Conservation (phyloP, 805 yeast genomes). For the Candida coquimbonensis region DNA sequence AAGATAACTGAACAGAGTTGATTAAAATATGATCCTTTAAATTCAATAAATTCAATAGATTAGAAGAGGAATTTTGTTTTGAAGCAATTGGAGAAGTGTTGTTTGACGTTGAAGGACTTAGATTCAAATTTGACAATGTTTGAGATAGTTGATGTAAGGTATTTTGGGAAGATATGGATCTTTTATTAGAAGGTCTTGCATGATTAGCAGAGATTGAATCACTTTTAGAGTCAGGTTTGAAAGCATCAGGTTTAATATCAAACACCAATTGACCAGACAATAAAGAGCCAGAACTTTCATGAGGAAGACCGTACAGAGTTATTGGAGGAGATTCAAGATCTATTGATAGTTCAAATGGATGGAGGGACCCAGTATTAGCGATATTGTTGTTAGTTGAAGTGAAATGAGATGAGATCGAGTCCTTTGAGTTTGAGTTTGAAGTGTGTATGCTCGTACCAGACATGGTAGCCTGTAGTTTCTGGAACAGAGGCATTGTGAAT, state of each 20-base stretch:
- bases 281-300: constrained; percentile 78
- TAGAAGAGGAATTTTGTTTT: constrained; percentile 19
- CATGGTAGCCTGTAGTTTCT: constrained; percentile 18
- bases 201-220: constrained; percentile 6
- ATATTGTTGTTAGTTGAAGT: constrained; percentile 12
- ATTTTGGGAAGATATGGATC: constrained; percentile 11
- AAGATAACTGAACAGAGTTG: constrained; percentile 50
- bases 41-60: constrained; percentile 20
- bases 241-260: constrained; percentile 33
- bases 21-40: constrained; percentile 41
- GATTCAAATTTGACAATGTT: constrained; percentile 20
- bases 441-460: constrained; percentile 10
- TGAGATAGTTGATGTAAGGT: constrained; percentile 14
- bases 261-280: constrained; percentile 72
- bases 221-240: constrained; percentile 7
- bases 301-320: constrained; percentile 71
- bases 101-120: constrained; percentile 22
- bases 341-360: constrained; percentile 45
- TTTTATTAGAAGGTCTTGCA: constrained; percentile 17
- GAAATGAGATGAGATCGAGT: neutral
- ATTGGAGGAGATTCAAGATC: constrained; percentile 88
- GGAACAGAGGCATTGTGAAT: constrained; percentile 16
- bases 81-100: constrained; percentile 16
- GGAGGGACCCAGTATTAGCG: constrained; percentile 15
- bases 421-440: neutral